Evolutionary conservation across 345 rosid genomes (phyloP), one percentile per base, ranked within the genome.

Genomic region (Eutrema yunnanense): DNA sequence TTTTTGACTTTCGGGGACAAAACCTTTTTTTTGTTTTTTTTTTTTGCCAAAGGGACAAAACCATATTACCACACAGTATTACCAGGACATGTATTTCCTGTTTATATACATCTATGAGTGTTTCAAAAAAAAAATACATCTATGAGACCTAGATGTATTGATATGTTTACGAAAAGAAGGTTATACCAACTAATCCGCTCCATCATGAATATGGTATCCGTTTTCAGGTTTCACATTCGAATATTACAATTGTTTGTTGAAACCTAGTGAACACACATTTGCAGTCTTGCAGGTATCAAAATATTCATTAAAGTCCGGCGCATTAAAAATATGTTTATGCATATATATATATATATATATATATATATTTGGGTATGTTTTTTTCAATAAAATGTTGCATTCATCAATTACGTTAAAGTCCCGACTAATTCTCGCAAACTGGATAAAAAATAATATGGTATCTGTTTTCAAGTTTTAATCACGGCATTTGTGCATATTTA

Each of bases 61-160:
- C 70, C 63, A 62, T 38, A 46, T 55, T 52, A 68, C 64, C 56
- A 53, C 57, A 40, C 43, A 61, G 54, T 61, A 44, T 68, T 11
- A 61, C 38, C 51, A 51, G 30, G 36, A 30, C 50, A 68, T 51
- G 32, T 60, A 42, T 11, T 30, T 66, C 44, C 0, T 46, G 47
- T 63, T 42, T 58, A 36, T 30, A 5, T 55, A 34, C 29, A 58
- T 49, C 9, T 59, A 27, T 33, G 36, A 47, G 44, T n/a, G n/a
- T n/a, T n/a, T n/a, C n/a, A n/a, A n/a, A n/a, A n/a, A n/a, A n/a
- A n/a, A n/a, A n/a, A 5, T 55, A 34, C 29, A 58, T 49, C 9
- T 59, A 27, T 33, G 36, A 47, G 44, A 22, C 3, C 4, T 58
- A 36, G 58, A 61, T 40, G 34, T 27, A 16, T 14, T 8, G 12